These are phyloP conservation scores for Turritis glabra DNA, from an alignment of 345 rosid species.

Conservation along the genomic window DNA sequence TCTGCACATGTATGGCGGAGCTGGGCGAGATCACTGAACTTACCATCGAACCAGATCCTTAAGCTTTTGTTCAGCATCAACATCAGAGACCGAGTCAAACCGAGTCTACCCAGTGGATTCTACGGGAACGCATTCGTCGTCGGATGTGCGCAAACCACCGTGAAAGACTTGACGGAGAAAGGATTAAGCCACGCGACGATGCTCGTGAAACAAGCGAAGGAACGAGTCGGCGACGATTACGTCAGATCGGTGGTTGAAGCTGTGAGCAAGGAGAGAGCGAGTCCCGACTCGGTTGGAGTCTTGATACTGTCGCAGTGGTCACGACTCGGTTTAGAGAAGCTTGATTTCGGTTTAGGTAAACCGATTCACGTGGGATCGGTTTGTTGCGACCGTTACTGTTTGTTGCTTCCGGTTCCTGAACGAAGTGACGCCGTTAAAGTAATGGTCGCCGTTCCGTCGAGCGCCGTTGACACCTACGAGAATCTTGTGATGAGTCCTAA, in stretches of 20 bases:
- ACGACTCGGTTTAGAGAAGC: conserved; percentile 69
- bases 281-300: conserved; percentile 75
- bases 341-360: conserved; percentile 78
- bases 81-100: conserved; percentile 66
- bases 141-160: conserved; percentile 67
- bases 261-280: conserved; percentile 52
- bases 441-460: conserved; percentile 74
- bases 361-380: conserved; percentile 71
- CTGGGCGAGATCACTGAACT: conserved; percentile 72
- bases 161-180: conserved; percentile 57
- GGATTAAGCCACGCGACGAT: conserved; percentile 56
- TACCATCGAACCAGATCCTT: conserved; percentile 61
- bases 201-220: conserved; percentile 72
- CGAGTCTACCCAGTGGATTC: conserved; percentile 68
- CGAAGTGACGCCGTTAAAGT: conserved; percentile 63
- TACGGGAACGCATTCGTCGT: conserved; percentile 89
- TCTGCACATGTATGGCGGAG: conserved; percentile 87
- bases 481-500: conserved; percentile 48
- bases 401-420: conserved; percentile 63
- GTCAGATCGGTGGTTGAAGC: conserved; percentile 60
- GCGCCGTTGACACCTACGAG: conserved; percentile 59
- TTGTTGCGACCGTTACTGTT: conserved; percentile 73
- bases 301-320: conserved; percentile 89
- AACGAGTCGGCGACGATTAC: conserved; percentile 53
- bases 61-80: conserved; percentile 80